Conservation (phyloP, 2,329 filamentous ascomycete species). For the Pseudogymnoascus sp. region DNA sequence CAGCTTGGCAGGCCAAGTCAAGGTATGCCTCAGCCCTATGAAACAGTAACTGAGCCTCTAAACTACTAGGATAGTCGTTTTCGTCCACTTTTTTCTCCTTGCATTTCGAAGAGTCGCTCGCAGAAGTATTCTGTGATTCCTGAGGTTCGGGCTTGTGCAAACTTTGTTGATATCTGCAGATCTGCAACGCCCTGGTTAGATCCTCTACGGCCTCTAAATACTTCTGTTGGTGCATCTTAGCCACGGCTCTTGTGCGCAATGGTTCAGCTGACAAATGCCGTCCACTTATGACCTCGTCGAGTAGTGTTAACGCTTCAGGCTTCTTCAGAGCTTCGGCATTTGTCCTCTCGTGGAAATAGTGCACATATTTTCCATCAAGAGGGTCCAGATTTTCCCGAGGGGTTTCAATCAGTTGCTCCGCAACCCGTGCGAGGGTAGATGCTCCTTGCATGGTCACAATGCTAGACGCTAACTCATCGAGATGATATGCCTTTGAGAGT, state of each 20-base stretch:
- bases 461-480: slow-evolving; percentile 78
- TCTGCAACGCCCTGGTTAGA: slow-evolving; percentile 57
- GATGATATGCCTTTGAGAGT: slow-evolving; percentile 66
- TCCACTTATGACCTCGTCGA: slow-evolving; percentile 61
- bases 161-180: slow-evolving; percentile 31
- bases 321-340: slow-evolving; percentile 66
- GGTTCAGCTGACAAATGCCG: slow-evolving; percentile 58
- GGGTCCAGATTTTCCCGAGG: slow-evolving; percentile 53
- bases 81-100: slow-evolving; percentile 46
- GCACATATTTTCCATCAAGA: slow-evolving; percentile 75
- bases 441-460: slow-evolving; percentile 79
- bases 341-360: slow-evolving; percentile 90
- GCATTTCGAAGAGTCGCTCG: slow-evolving; percentile 30
- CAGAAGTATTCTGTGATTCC: slow-evolving; percentile 43
- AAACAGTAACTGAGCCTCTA: slow-evolving; percentile 69
- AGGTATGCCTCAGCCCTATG: slow-evolving; percentile 69
- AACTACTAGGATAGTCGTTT: slow-evolving; percentile 64
- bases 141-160: slow-evolving; percentile 32
- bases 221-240: slow-evolving; percentile 70
- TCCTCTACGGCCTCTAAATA: slow-evolving; percentile 63
- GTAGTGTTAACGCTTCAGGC: slow-evolving; percentile 58
- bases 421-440: slow-evolving; percentile 70
- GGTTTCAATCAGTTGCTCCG: slow-evolving; percentile 59
- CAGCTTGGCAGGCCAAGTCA: slow-evolving; percentile 60
- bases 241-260: slow-evolving; percentile 65